These are phyloP conservation scores for Capsicum rhomboideum DNA, from an alignment of 257 asterid species.

Conservation along the genomic window DNA sequence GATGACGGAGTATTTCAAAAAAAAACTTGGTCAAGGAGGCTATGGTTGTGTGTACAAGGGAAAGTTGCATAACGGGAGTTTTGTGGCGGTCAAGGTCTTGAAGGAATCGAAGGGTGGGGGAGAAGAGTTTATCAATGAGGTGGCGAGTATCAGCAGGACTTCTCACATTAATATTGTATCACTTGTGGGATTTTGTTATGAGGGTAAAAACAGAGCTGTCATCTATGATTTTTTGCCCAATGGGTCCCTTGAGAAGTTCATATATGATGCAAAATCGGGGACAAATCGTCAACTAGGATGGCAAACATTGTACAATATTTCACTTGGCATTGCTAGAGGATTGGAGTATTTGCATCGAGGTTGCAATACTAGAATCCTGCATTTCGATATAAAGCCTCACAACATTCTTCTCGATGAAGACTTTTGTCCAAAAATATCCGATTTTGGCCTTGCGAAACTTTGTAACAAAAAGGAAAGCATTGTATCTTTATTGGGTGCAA, in stretches of 20 bases:
- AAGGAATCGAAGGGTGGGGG: background rate
- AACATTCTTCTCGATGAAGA: background rate
- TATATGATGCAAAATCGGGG: background rate
- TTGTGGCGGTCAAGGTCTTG: background rate
- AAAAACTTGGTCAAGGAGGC: background rate
- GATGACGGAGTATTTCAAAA: background rate
- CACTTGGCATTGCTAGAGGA: background rate
- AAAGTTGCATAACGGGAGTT: background rate
- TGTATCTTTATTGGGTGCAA: background rate
- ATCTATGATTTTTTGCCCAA: background rate
- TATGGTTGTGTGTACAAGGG: background rate
- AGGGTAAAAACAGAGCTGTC: background rate
- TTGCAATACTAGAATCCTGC: background rate
- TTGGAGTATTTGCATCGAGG: background rate
- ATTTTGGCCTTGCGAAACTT: background rate
- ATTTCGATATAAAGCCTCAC: background rate
- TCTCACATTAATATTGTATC: background rate
- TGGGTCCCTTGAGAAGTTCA: background rate
- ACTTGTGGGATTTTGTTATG: background rate
- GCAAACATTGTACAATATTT: background rate
- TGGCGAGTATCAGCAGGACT: background rate
- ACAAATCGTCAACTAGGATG: background rate
- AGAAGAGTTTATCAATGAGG: background rate
- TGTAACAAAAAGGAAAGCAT: background rate
- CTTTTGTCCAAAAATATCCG: background rate